Conservation (phyloP, 139 green algal species). For the Trebouxia sp. region DNA sequence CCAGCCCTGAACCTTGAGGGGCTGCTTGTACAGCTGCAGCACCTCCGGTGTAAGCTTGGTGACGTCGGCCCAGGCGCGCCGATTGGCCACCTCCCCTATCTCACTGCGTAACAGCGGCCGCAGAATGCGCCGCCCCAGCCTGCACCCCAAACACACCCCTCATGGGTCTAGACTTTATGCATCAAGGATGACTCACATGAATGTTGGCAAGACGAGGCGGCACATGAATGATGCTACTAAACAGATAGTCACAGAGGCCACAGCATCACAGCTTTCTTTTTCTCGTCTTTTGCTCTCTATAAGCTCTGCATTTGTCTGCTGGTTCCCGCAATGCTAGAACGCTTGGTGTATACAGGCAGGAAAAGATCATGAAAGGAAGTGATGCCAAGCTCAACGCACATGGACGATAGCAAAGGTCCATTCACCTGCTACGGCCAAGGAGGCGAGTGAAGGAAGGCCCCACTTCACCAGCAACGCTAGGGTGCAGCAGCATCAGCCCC, state of each 20-base stretch:
- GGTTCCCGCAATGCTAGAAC: no score
- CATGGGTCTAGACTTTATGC: background rate
- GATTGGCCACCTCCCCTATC: slow-evolving; percentile 61
- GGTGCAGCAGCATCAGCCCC: slow-evolving; percentile 63
- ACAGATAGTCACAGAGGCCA: background rate
- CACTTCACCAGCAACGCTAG: slow-evolving; percentile 49
- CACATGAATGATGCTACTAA: background rate
- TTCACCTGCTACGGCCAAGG: slow-evolving; percentile 46
- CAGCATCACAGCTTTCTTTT: no score
- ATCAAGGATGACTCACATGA: background rate
- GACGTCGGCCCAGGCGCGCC: slow-evolving; percentile 65
- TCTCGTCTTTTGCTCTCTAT: no score
- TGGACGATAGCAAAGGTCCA: background rate
- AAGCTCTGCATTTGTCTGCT: no score
- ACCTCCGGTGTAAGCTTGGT: slow-evolving; percentile 63
- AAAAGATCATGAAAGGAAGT: no score
- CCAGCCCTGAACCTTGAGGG: slow-evolving; percentile 68
- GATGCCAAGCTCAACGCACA: background rate
- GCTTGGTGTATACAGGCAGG: no score
- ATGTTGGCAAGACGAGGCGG: background rate
- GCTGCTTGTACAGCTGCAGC: slow-evolving; percentile 70
- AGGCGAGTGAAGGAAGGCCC: slow-evolving; percentile 56
- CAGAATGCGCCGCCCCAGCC: slow-evolving; percentile 70
- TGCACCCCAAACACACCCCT: slow-evolving; percentile 19
- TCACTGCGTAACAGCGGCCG: slow-evolving; percentile 72